These are phyloP conservation scores for Yarrowia phangngaensis DNA, from an alignment of 805 yeast species.

Conservation along the genomic window DNA sequence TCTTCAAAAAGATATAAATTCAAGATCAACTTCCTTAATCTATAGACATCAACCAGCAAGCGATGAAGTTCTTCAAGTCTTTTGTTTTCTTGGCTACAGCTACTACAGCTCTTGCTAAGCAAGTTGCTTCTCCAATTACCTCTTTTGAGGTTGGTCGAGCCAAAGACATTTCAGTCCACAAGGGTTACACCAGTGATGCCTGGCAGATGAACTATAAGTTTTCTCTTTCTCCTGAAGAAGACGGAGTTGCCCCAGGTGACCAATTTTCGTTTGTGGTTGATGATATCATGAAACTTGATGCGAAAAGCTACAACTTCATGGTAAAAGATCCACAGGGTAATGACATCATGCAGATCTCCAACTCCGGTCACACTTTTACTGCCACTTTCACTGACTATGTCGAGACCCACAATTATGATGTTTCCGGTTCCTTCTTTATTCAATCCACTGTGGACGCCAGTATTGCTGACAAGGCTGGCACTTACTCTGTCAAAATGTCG, in stretches of 20 bases:
- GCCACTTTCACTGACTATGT: constrained; percentile 20
- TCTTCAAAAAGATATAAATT: too few relatives aligned
- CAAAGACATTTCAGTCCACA: not conserved
- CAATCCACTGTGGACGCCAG: constrained; percentile 1
- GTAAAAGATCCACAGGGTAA: constrained; percentile 6
- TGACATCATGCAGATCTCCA: constrained; percentile 20
- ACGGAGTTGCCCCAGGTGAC: constrained; percentile 10
- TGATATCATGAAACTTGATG: not conserved
- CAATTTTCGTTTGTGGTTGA: constrained; percentile 6
- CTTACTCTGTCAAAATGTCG: not conserved
- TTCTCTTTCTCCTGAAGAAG: constrained; percentile 7
- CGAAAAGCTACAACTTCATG: constrained; percentile 5
- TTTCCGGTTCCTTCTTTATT: constrained; percentile 1
- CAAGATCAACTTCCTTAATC: too few relatives aligned
- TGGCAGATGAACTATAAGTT: constrained; percentile 18
- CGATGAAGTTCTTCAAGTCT: constrained; percentile 16
- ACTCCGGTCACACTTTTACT: constrained; percentile 6
- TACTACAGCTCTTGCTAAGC: constrained; percentile 7
- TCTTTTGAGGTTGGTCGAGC: not conserved
- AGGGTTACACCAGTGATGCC: constrained; percentile 1
- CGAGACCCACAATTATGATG: constrained; percentile 10
- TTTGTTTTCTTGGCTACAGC: constrained; percentile 1
- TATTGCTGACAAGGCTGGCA: not conserved
- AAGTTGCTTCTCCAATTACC: constrained; percentile 14
- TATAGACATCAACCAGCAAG: too few relatives aligned